A percentile compares a stretch with the other conserved stretches of the same genome.
phyloP scores from a whole-genome alignment of 2,329 filamentous ascomycete genomes.

The Scortechinia acanthostroma region DNA sequence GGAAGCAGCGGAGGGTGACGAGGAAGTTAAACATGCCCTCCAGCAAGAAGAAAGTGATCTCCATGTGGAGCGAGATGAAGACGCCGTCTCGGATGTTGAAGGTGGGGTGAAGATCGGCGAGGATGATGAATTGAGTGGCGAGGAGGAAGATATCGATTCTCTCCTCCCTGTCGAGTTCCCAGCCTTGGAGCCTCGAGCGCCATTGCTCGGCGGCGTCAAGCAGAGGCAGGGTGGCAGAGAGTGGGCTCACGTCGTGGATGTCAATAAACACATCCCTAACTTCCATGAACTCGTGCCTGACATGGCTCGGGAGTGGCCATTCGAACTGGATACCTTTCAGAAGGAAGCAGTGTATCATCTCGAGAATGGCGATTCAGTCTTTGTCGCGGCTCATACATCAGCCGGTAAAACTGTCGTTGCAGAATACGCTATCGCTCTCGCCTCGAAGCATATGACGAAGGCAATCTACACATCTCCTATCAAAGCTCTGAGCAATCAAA shows the following conservation, averaged over 20 bases:
- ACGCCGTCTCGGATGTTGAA: conserved; percentile 17
- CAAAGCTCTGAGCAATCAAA: conserved; percentile 96
- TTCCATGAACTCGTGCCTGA: conserved; percentile 89
- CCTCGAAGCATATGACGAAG: conserved; percentile 98
- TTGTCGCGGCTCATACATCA: conserved; percentile 94
- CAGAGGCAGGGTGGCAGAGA: conserved; percentile 73
- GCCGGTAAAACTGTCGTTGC: conserved; percentile 97
- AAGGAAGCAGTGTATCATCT: conserved; percentile 98
- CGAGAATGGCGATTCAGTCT: conserved; percentile 92
- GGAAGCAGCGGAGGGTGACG: conserved; percentile 18
- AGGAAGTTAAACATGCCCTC: conserved; percentile 14
- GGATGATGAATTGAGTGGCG: conserved; percentile 26
- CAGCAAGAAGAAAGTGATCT: conserved; percentile 1
- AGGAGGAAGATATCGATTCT: conserved; percentile 69
- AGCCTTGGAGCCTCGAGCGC: conserved; percentile 61
- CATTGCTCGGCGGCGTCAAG: conserved; percentile 70
- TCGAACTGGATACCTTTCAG: conserved; percentile 95
- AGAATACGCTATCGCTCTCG: conserved; percentile 92
- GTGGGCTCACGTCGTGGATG: conserved; percentile 98
- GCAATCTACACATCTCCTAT: conserved; percentile 98
- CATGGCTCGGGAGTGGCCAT: conserved; percentile 93
- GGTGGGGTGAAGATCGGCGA: conserved; percentile 12
- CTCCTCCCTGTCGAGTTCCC: conserved; percentile 89
- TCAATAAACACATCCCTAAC: conserved; percentile 87
- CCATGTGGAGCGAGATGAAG: not conserved